Evolutionary conservation across 2,329 filamentous ascomycete genomes (phyloP).

Genomic region (Nemania sp.): DNA sequence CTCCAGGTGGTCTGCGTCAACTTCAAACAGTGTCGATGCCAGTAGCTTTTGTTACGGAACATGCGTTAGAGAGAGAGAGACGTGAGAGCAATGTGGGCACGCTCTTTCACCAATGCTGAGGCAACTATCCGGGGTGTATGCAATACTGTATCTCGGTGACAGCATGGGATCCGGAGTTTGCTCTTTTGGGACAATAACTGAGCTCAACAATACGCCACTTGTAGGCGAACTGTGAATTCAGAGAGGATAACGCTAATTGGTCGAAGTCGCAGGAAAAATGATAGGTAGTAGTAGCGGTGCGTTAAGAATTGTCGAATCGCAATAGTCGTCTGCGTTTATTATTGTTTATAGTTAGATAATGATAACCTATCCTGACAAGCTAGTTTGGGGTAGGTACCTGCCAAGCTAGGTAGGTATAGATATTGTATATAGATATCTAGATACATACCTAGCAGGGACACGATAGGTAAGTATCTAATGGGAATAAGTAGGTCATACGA

Average conservation of each 20-base stretch:
- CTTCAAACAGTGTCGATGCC: slow-evolving; percentile 4
- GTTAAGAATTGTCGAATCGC: neutral
- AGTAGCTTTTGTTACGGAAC: slow-evolving; percentile 6
- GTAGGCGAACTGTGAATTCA: neutral
- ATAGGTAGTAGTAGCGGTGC: neutral
- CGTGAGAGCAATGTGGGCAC: neutral
- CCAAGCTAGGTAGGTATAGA: neutral
- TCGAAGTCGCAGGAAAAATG: neutral
- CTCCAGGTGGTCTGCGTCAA: slow-evolving; percentile 11
- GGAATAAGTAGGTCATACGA: slow-evolving; percentile 4
- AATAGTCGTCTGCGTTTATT: neutral
- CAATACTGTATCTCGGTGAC: neutral
- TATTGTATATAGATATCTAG: neutral
- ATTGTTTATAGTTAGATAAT: neutral
- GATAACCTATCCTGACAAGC: too few species aligned
- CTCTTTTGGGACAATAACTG: neutral
- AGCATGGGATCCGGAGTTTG: slow-evolving; percentile 3
- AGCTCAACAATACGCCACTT: slow-evolving; percentile 3
- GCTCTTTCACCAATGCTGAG: slow-evolving; percentile 12
- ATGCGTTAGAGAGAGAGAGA: slow-evolving; percentile 10
- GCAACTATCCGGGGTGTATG: slow-evolving; percentile 17
- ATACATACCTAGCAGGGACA: too few species aligned
- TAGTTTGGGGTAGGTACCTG: neutral
- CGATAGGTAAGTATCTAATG: neutral
- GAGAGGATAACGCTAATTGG: neutral